Conservation (phyloP, 805 yeast genomes). For the Dipodascus geniculatus region DNA sequence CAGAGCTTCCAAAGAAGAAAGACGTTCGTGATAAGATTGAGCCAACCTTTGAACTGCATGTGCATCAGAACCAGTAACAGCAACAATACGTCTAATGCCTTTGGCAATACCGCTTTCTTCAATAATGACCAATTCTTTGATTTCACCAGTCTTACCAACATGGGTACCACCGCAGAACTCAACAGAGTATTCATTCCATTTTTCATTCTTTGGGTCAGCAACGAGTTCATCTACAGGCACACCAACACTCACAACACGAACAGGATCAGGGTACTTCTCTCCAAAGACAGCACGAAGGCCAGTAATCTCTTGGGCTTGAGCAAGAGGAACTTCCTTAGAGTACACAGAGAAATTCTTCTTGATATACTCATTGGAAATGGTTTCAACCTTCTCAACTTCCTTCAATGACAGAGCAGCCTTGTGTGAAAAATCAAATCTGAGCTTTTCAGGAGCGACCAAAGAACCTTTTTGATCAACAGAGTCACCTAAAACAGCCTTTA, state of each 20-base stretch:
- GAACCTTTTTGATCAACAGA: slow-evolving; percentile 94
- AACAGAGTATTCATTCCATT: slow-evolving; percentile 71
- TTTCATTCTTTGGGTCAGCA: slow-evolving; percentile 51
- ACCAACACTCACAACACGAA: slow-evolving; percentile 94
- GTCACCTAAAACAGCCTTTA: slow-evolving; percentile 77
- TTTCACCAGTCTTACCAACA: slow-evolving; percentile 83
- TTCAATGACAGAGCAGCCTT: slow-evolving; percentile 66
- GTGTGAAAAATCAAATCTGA: slow-evolving; percentile 93
- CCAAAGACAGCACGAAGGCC: slow-evolving; percentile 98
- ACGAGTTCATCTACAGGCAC: slow-evolving; percentile 74
- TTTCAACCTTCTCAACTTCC: slow-evolving; percentile 69
- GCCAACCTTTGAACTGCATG: slow-evolving; percentile 83
- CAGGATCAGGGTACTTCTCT: slow-evolving; percentile 98
- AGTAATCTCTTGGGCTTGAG: slow-evolving; percentile 56
- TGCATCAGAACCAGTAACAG: slow-evolving; percentile 89
- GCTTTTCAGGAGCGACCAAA: slow-evolving; percentile 85
- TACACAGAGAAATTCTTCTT: slow-evolving; percentile 61
- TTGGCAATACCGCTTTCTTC: slow-evolving; percentile 98
- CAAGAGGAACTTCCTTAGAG: slow-evolving; percentile 71
- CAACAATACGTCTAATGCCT: slow-evolving; percentile 97
- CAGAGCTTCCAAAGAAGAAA: slow-evolving; percentile 48
- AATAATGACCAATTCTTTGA: slow-evolving; percentile 75
- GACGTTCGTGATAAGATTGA: slow-evolving; percentile 47
- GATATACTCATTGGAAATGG: slow-evolving; percentile 59
- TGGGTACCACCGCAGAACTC: slow-evolving; percentile 99